Base-by-base conservation (phyloP, 1,284 basidiomycete species). In the Polyporus tsugae region DNA sequence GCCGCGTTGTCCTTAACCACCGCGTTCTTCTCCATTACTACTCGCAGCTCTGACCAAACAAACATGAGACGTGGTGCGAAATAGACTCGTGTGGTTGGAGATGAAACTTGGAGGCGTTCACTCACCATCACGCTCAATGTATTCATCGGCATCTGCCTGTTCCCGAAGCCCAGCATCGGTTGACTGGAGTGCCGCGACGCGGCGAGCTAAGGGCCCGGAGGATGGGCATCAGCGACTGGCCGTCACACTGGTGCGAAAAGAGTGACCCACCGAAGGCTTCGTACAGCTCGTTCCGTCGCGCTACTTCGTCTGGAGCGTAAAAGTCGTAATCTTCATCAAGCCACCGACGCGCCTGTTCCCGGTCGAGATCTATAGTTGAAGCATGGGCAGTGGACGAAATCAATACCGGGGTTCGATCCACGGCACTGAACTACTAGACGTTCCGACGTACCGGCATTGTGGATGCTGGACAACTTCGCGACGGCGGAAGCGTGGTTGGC, bases 311-410 rank as follows among this genome's bases (percentile, higher is more conserved):
- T 7, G 55, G 55, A 10, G 55, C 33, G n/a, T 58, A 33, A 38
- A 35, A 58, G 35, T 58, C 55, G 17, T 36, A 58, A 58, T 58
- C 35, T n/a, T 36, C 35, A 11, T 58, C 55, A 36, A n/a, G 17
- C 55, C 55, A 58, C 55, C 55, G 35, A 33, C 52, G 29, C 29
- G 11, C 33, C 29, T 17, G 17, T 17, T 55, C 29, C 29, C 25
- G 15, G 29, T 55, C 33, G 29, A 55, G 29, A 29, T 29, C 52
- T 55, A 33, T 19, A 17, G 29, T 55, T 35, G 25, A n/a, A n/a
- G n/a, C n/a, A n/a, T n/a, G n/a, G n/a, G 6, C 29, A 29, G 29
- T 29, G 29, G 2, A 9, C 29, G 17, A 33, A 55, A 6, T 55
- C 15, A 55, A 29, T 10, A 4, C 7, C 2, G 4, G 52, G 17